Percentiles rank a stretch among this genome's conserved stretches.
These are phyloP conservation scores for Microdochium paspali DNA, from an alignment of 2,329 filamentous ascomycete genomes.

Conservation along the genomic window DNA sequence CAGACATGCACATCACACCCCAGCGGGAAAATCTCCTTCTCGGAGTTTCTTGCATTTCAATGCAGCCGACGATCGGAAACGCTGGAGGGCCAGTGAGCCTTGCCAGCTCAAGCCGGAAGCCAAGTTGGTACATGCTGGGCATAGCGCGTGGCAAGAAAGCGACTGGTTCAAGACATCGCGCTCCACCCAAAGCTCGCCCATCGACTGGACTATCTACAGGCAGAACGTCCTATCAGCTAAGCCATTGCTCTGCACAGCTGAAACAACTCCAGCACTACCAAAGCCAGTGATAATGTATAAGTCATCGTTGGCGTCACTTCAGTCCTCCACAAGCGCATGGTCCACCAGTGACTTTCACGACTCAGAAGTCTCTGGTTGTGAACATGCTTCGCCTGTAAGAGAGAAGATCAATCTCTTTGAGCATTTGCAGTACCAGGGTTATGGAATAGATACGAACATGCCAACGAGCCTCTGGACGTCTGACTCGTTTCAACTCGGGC, in stretches of 20 bases:
- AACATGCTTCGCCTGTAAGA: background rate
- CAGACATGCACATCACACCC: no score
- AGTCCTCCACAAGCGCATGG: background rate
- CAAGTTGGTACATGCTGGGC: no score
- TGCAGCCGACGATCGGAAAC: no score
- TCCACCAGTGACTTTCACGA: background rate
- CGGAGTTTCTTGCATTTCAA: no score
- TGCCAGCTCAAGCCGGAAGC: no score
- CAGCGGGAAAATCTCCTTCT: no score
- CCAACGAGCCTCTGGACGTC: background rate
- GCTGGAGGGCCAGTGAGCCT: no score
- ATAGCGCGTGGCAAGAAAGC: no score
- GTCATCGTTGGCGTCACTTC: background rate
- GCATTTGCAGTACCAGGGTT: background rate
- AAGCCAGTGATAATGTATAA: background rate
- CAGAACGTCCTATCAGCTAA: background rate
- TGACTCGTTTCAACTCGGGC: no score
- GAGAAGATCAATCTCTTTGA: background rate
- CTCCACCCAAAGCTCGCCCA: slow-evolving; percentile 1
- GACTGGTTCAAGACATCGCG: background rate
- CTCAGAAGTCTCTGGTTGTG: background rate
- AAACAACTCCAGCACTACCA: background rate
- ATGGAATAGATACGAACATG: no score
- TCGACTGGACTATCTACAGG: background rate
- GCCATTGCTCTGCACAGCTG: background rate